Evolutionary conservation across 148 eudicot genomes (phyloP).

Genomic region (Vaccinium darrowii): DNA sequence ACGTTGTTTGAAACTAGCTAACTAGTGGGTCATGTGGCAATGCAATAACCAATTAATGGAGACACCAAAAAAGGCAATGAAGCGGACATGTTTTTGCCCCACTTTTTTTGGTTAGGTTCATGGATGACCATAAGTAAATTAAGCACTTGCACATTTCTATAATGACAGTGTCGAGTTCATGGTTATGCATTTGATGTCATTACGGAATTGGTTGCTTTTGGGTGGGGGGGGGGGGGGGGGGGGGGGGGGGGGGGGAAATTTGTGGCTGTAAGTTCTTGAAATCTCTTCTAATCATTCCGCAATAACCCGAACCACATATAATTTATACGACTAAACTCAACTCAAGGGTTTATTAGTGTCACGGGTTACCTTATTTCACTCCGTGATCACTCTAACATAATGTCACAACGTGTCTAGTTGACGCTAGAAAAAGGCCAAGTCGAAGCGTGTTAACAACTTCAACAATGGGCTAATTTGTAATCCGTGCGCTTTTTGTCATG

Average conservation of each 20-base stretch:
- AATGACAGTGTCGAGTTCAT: neutral
- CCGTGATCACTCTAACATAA: no score
- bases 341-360: neutral
- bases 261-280: slow-evolving; percentile 2
- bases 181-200: neutral
- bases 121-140: neutral
- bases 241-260: neutral
- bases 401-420: no score
- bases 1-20: neutral
- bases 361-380: no score
- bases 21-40: neutral
- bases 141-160: neutral
- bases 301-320: neutral
- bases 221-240: no score
- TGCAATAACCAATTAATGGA: neutral
- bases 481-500: no score
- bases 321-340: neutral
- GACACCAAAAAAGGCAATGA: slow-evolving; percentile 6
- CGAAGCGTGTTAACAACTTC: no score
- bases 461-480: no score
- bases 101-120: neutral
- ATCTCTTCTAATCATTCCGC: neutral
- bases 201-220: neutral
- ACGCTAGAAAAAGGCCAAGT: no score
- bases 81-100: neutral